Evolutionary conservation across 2,329 filamentous ascomycete species (phyloP).

Genomic region (Exophiala sp.): DNA sequence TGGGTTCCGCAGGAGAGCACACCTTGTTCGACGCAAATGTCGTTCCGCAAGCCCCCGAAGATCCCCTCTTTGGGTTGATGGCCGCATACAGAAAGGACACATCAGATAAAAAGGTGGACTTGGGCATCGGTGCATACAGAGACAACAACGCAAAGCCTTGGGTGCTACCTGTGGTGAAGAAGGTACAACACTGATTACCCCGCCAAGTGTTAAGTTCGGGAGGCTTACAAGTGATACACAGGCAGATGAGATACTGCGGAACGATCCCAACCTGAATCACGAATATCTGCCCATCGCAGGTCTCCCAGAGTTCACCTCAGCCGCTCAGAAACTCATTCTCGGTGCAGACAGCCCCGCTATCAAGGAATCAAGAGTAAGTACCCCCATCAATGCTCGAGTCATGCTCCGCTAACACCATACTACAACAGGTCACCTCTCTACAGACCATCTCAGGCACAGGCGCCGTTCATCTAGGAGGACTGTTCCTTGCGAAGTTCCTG

Average conservation of each 20-base stretch:
- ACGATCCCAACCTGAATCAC: slow-evolving; percentile 89
- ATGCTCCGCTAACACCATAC: background rate
- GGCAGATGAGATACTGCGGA: slow-evolving; percentile 86
- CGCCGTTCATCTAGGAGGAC: slow-evolving; percentile 85
- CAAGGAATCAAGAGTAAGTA: slow-evolving; percentile 69
- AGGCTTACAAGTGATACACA: background rate
- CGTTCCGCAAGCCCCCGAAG: slow-evolving; percentile 88
- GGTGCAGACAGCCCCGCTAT: slow-evolving; percentile 77
- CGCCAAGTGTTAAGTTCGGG: background rate
- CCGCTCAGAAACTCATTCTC: slow-evolving; percentile 86
- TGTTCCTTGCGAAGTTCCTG: slow-evolving; percentile 94
- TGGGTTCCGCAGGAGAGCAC: slow-evolving; percentile 50
- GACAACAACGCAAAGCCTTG: slow-evolving; percentile 95
- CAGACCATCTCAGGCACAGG: slow-evolving; percentile 98
- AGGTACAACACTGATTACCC: slow-evolving; percentile 56
- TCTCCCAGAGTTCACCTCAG: slow-evolving; percentile 76
- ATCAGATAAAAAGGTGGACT: slow-evolving; percentile 77
- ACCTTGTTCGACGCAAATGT: slow-evolving; percentile 71
- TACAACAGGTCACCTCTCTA: slow-evolving; percentile 61
- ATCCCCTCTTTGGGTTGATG: slow-evolving; percentile 91
- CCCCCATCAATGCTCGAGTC: background rate
- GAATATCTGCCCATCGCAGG: slow-evolving; percentile 98
- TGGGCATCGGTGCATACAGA: slow-evolving; percentile 93
- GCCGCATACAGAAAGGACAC: slow-evolving; percentile 79
- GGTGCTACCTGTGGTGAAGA: slow-evolving; percentile 93